Conservation (phyloP, 2,329 filamentous ascomycete genomes). For the Fusarium temperatum region DNA sequence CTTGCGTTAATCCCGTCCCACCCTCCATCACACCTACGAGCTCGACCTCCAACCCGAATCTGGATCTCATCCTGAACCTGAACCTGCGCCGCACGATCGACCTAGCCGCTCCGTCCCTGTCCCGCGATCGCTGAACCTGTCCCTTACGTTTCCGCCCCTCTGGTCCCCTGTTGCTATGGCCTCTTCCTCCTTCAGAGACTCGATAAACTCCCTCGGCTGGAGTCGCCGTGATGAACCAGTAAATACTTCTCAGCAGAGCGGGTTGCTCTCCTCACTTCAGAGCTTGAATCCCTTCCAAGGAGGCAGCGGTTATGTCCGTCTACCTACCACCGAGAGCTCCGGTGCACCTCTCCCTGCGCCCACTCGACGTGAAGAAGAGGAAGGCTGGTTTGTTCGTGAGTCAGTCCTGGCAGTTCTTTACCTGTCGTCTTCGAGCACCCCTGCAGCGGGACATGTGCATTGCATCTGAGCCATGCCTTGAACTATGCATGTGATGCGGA, state of each 20-base stretch:
- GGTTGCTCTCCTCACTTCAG: slow-evolving; percentile 82
- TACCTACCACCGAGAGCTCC: slow-evolving; percentile 84
- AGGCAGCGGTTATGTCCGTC: slow-evolving; percentile 84
- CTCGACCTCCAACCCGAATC: slow-evolving; percentile 34
- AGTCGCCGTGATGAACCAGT: slow-evolving; percentile 84
- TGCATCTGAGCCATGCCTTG: slow-evolving; percentile 48
- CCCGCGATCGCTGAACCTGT: slow-evolving; percentile 27
- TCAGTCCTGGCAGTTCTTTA: slow-evolving; percentile 45
- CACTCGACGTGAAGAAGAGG: slow-evolving; percentile 89
- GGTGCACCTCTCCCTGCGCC: slow-evolving; percentile 88
- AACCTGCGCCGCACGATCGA: slow-evolving; percentile 40
- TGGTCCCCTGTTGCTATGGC: slow-evolving; percentile 67
- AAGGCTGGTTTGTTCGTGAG: slow-evolving; percentile 96
- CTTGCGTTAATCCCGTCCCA: slow-evolving; percentile 26
- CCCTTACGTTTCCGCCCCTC: slow-evolving; percentile 30
- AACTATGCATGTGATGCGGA: slow-evolving; percentile 54
- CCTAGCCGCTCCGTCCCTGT: slow-evolving; percentile 38
- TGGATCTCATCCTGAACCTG: slow-evolving; percentile 27
- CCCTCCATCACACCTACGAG: slow-evolving; percentile 35
- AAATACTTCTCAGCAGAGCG: slow-evolving; percentile 74
- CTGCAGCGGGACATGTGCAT: slow-evolving; percentile 60
- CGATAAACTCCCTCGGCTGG: slow-evolving; percentile 95
- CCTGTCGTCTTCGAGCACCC: slow-evolving; percentile 46
- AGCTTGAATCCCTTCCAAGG: slow-evolving; percentile 85
- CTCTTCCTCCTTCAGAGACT: slow-evolving; percentile 89